A percentile compares a stretch with the other conserved stretches of the same genome.
Conservation (phyloP, 306 rosid species). For the Cicer bijugum region DNA sequence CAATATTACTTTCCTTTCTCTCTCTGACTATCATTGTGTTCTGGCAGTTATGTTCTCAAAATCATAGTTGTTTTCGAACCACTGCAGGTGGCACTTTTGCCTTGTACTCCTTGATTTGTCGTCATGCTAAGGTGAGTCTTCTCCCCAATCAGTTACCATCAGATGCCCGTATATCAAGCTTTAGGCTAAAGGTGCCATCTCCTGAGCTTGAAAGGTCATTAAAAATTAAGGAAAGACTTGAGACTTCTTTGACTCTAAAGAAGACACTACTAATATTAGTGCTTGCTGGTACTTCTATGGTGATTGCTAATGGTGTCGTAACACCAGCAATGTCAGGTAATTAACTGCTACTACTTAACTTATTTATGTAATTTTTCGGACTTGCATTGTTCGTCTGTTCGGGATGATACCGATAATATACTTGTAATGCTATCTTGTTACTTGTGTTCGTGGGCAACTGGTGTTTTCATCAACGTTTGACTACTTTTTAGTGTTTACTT, state of each 20-base stretch:
- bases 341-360: conserved; percentile 27
- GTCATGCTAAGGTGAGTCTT: conserved; percentile 98
- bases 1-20: neutral
- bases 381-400: conserved; percentile 39
- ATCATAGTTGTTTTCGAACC: conserved; percentile 41
- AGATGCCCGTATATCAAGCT: conserved; percentile 94
- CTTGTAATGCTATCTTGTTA: conserved; percentile 22
- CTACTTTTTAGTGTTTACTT: conserved; percentile 16
- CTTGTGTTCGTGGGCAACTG: conserved; percentile 26
- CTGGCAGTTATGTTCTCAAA: conserved; percentile 2
- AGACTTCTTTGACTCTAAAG: conserved; percentile 80
- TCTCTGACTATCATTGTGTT: conserved; percentile 4
- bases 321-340: conserved; percentile 97
- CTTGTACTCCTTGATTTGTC: conserved; percentile 95
- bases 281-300: conserved; percentile 99
- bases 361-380: conserved; percentile 16
- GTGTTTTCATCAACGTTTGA: conserved; percentile 26
- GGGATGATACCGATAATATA: conserved; percentile 11
- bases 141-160: conserved; percentile 97
- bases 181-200: conserved; percentile 96
- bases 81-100: conserved; percentile 99
- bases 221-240: conserved; percentile 92
- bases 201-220: conserved; percentile 97
- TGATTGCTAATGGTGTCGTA: conserved; percentile 95
- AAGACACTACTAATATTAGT: conserved; percentile 82